Conservation (phyloP, 331 rosid species). For the Malus hybrid region DNA sequence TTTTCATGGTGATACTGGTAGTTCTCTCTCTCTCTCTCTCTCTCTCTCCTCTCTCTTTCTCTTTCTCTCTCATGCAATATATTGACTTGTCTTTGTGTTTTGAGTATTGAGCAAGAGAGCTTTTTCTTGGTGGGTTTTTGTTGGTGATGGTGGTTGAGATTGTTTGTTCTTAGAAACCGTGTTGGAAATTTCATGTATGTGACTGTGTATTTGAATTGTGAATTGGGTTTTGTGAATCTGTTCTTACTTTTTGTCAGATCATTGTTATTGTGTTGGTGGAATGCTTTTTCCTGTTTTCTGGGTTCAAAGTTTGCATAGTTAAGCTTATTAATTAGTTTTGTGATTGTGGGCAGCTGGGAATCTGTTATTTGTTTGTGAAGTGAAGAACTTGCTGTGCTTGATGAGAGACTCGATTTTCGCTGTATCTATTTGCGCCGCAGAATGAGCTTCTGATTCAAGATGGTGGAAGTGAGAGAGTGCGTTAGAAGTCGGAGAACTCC, state of each 20-base stretch:
- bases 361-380: not conserved
- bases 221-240: constrained; percentile 12
- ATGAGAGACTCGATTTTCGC: constrained; percentile 1
- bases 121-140: constrained; percentile 23
- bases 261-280: constrained; percentile 9
- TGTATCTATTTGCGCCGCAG: not conserved
- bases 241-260: not conserved
- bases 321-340: constrained; percentile 8
- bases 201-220: not conserved
- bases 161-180: constrained; percentile 2
- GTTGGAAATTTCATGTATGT: constrained; percentile 9
- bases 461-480: constrained; percentile 38
- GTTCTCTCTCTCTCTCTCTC: constrained; percentile 14
- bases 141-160: constrained; percentile 10
- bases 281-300: constrained; percentile 3
- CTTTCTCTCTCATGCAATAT: not conserved
- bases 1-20: constrained; percentile 31
- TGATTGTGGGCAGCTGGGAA: constrained; percentile 21
- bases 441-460: constrained; percentile 36
- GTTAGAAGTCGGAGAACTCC: constrained; percentile 24
- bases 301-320: constrained; percentile 3
- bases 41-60: not conserved
- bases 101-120: constrained; percentile 1
- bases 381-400: constrained; percentile 24
- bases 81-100: constrained; percentile 13